Evolutionary conservation across 2,329 filamentous ascomycete species (phyloP), one percentile per base, ranked within the genome.

Genomic region (Aspergillus puulaauensis): DNA sequence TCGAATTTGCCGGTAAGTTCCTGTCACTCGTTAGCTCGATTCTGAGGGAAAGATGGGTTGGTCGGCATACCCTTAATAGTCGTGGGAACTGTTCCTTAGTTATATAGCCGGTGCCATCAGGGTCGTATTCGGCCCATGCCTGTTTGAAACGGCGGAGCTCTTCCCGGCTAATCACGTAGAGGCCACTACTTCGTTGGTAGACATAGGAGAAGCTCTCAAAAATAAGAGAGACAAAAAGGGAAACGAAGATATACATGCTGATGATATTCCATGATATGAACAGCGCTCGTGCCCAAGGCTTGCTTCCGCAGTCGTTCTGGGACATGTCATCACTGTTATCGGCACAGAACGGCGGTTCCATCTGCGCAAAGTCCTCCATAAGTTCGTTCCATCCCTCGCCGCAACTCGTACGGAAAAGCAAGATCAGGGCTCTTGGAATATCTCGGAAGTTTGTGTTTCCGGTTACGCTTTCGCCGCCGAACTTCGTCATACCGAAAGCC

Each of bases 221-320:
- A 66, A 99, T 99, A 73, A 99, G 86, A 49, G 95, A 99, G 58
- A 99, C 93, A 74, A 99, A 99, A 71, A 99, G 79, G 70, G 93
- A 97, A 70, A 98, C 93, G 70, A 99, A 99, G 69, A 99, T 96
- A 77, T 99, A 99, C 95, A 99, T 99, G 89, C 93, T 98, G 75
- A 99, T 84, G 68, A 99, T 93, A 79, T 99, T 99, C 95, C 95
- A 99, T 4, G 89, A 86, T 57, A 98, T 92, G 79, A 99, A 99
- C 9, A 99, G 81, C 35, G 87, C 86, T 52, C 92, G 84, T 7
- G 95, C 92, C 92, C 95, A 99, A 40, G 86, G 84, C 51, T 87
- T 84, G 76, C 93, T 96, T 58, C 95, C 95, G 70, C 95, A 99
- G 75, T 99, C 96, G 67, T 91, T 95, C 43, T 90, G 79, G 68